Evolutionary conservation across 2,329 filamentous ascomycete genomes (phyloP), one percentile per base, ranked within the genome.

Genomic region (Venturia aucupariae): DNA sequence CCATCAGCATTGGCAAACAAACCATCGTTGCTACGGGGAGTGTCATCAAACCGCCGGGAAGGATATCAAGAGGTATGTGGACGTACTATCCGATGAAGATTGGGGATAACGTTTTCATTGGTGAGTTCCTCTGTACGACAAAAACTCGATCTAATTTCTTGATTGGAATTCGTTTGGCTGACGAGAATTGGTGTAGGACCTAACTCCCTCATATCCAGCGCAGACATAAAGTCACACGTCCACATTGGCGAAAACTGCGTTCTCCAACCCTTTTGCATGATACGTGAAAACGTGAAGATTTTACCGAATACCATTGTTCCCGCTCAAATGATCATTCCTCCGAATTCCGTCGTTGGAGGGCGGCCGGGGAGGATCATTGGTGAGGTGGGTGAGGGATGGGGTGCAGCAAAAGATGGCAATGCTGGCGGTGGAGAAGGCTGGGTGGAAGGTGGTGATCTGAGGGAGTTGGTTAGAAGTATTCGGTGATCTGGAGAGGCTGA

Each of bases 21-120:
- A 96, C 90, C 72, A 92, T 97, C 73, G 84, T 99, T 62, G 89
- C 89, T 65, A 85, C 87, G 17, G 88, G 88, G 3, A 89, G 86
- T 68, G 85, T 92, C 57, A 81, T 99, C 62, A 87, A 90, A 4
- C 94, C 94, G 0, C 92, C 94, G 0, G 90, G 88, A 39, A 85
- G 92, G 32, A 80, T 95, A 61, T 90, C 92, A 74, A 88, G 92
- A 71, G 91, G 92, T 72, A 68, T 74, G 61, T 75, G 90, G 72
- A 89, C 87, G 51, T 90, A 92, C 77, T 93, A 93, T 75, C 92
- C 92, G 10, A 87, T 97, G 70, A 90, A 94, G 67, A 89, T 99
- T 68, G 92, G 92, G 57, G 92, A 97, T 75, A 93, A 97, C 77
- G 92, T 97, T 67, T 97, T 93, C 76, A 84, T 99, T 61, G 92